A percentile compares a stretch with the other conserved stretches of the same genome.
Evolutionary conservation across 768 basidiomycete genomes (phyloP).

Genomic region (Lactarius indigo): DNA sequence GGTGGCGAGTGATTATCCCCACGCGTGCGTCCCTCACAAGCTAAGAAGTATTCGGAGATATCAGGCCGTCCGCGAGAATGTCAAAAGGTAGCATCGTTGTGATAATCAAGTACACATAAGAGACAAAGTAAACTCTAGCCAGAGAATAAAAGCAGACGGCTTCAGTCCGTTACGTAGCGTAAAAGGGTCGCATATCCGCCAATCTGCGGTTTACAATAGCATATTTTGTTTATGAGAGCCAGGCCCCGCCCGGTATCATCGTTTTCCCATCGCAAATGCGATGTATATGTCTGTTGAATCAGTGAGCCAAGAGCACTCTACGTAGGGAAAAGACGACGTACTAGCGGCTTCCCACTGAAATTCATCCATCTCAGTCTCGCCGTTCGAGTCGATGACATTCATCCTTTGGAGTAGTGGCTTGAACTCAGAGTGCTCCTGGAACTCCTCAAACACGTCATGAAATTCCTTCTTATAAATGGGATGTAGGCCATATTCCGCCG

Average conservation of each 20-base stretch:
- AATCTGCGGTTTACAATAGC: slow-evolving; percentile 14
- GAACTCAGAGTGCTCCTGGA: slow-evolving; percentile 77
- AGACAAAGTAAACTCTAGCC: not conserved
- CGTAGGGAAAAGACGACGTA: slow-evolving; percentile 42
- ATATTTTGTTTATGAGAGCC: slow-evolving; percentile 2
- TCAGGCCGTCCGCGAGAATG: not conserved
- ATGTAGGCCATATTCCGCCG: slow-evolving; percentile 72
- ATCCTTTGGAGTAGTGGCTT: slow-evolving; percentile 80
- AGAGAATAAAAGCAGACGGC: slow-evolving; percentile 4
- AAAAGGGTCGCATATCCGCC: not conserved
- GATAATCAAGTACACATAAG: slow-evolving; percentile 3
- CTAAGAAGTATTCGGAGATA: not conserved
- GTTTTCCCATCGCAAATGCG: slow-evolving; percentile 87
- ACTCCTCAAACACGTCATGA: slow-evolving; percentile 81
- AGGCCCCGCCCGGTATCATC: slow-evolving; percentile 28
- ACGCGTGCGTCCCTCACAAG: not conserved
- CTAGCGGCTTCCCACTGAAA: slow-evolving; percentile 99
- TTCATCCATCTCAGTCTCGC: slow-evolving; percentile 89
- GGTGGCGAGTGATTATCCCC: not conserved
- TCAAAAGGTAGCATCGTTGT: slow-evolving; percentile 1
- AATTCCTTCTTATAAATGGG: slow-evolving; percentile 84
- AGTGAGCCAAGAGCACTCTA: slow-evolving; percentile 6
- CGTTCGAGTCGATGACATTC: slow-evolving; percentile 84
- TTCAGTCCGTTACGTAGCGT: slow-evolving; percentile 7
- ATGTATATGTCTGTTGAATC: slow-evolving; percentile 81